Base-by-base conservation (phyloP, 2,329 filamentous ascomycete species). In the Setomelanomma holmii region DNA sequence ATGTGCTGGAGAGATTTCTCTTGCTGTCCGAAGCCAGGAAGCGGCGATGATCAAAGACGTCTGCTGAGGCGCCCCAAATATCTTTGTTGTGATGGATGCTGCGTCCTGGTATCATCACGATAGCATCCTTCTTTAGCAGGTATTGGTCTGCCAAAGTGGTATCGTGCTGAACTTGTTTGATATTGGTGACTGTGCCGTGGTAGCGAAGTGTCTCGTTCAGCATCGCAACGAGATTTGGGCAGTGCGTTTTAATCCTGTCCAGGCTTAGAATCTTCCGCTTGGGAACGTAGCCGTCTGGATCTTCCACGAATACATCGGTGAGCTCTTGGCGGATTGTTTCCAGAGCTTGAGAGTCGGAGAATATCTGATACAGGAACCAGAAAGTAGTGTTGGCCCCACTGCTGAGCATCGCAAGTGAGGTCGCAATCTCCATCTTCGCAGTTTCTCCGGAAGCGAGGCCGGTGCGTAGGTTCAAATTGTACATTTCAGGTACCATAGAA, bases 141-240 rank as follows among this genome's bases (percentile, higher is more conserved):
- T 70, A 77, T 30, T 64, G 49, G 11, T 63, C 51, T 8, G 54
- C 51, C 1, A 78, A 61, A 3, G 68, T 46, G 1, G 66, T 70
- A 41, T 78, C 75, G 24, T 76, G 56, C 42, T 69, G 66, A 3
- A 77, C 74, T 38, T 71, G 51, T 14, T 76, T 71, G 39, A 67
- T 59, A 35, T 74, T 77, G 30, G 72, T 70, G 3, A 75, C 75
- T 22, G 74, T 74, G 20, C 71, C 72, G 39, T 71, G 64, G 41
- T 68, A 66, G 3, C 79, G 75, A 7, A 80, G 67, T 1, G 71
- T 71, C 54, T 81, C 79, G 42, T 80, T 72, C 35, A 76, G 73
- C 2, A 72, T 69, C 5, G 78, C 78, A 3, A 74, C 51, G 4
- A 81, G 53, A 0, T 77, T 66, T 2, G 75, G 74, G 53, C 76